Evolutionary conservation across 257 asterid genomes (phyloP), one percentile per base, ranked within the genome.

Genomic region (Ophiorrhiza pumila): DNA sequence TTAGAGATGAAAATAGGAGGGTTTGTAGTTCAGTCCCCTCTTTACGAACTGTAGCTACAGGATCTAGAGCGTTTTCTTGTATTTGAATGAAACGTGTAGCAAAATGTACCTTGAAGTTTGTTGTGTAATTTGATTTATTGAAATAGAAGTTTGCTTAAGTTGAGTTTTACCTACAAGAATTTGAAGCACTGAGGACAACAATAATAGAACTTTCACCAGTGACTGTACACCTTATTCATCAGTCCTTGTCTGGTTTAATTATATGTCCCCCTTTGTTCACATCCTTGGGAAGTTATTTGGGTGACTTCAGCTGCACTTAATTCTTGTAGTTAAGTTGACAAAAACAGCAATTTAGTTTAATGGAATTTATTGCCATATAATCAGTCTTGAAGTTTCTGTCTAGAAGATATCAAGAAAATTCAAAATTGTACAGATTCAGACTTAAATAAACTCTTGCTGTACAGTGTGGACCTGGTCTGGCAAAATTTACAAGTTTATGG

Each of bases 291-390:
- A 68, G 67, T 37, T 53, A 47, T 27, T 49, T 12, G 20, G 35
- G 55, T 37, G 71, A 53, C 58, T 65, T 62, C 71, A 34, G 71
- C 65, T 25, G 25, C 49, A 62, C 46, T n/a, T 72, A 22, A 0
- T 17, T 66, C 34, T 46, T 13, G 49, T 43, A 20, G 31, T 27
- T 66, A 29, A 55, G 46, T 57, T 3, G 68, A 58, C 4, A 45
- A 57, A 31, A 66, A 67, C 23, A 27, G 2, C 49, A 25, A 29
- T n/a, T n/a, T 58, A 56, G 3, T 31, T 42, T 31, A 20, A 65
- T 31, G 60, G 59, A 74, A 37, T 29, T 39, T 20, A 39, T 31
- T 55, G 68, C 22, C 68, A 55, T 55, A 37, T 27, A 56, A 55
- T 56, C 58, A 46, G 55, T 12, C 72, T 4, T 52, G 3, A 42